Percentiles rank a stretch among this genome's conserved stretches.
These are phyloP conservation scores for Purpureocillium lavendulum DNA, from an alignment of 2,329 filamentous ascomycete genomes.

Conservation along the genomic window DNA sequence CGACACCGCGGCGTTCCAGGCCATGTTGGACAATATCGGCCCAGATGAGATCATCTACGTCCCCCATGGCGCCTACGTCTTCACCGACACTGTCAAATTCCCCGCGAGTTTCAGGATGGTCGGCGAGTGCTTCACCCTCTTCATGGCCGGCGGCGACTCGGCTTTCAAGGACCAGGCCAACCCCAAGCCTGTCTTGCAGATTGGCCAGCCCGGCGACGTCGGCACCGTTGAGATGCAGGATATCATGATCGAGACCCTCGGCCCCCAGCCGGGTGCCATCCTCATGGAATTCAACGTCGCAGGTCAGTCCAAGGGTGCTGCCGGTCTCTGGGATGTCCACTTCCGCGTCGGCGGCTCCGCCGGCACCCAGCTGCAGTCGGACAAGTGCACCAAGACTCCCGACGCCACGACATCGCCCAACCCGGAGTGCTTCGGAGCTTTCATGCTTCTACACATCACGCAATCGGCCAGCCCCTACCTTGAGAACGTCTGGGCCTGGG, in stretches of 20 bases:
- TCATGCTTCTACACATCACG: conserved; percentile 60
- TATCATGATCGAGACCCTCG: conserved; percentile 75
- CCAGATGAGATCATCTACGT: conserved; percentile 63
- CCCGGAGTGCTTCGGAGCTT: conserved; percentile 63
- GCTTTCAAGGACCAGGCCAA: conserved; percentile 67
- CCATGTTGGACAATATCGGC: conserved; percentile 59
- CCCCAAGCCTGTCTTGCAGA: conserved; percentile 76
- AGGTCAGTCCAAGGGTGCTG: conserved; percentile 56
- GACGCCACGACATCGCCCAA: conserved; percentile 52
- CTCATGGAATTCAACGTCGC: conserved; percentile 88
- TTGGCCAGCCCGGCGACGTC: conserved; percentile 68
- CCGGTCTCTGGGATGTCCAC: conserved; percentile 92
- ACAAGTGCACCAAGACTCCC: conserved; percentile 72
- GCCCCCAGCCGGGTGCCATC: conserved; percentile 77
- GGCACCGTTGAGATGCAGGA: conserved; percentile 84
- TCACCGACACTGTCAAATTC: conserved; percentile 62
- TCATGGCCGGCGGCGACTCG: conserved; percentile 68
- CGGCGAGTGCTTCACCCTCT: conserved; percentile 84
- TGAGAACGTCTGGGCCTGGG: conserved; percentile 89
- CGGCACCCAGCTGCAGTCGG: conserved; percentile 73
- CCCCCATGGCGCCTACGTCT: conserved; percentile 64
- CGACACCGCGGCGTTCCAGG: conserved; percentile 79
- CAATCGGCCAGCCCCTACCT: conserved; percentile 61
- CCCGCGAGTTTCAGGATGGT: conserved; percentile 79
- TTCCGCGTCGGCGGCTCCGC: conserved; percentile 83